These are phyloP conservation scores for Zygosaccharomyces pseudorouxii DNA, from an alignment of 805 yeast genomes.

Conservation along the genomic window DNA sequence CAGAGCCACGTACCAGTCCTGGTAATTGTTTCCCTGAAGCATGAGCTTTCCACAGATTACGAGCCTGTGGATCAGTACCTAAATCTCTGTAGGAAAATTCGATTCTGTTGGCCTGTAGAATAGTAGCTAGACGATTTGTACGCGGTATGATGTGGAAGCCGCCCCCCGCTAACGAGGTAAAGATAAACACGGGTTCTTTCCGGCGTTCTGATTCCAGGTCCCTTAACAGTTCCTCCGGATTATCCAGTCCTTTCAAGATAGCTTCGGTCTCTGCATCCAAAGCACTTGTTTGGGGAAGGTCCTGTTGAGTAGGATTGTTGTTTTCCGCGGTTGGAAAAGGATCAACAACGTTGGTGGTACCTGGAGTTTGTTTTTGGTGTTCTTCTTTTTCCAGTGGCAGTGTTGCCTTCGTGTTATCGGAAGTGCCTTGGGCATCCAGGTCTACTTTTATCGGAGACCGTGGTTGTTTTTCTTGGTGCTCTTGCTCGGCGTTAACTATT, in stretches of 20 bases:
- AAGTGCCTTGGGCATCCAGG: no score
- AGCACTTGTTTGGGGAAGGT: neutral
- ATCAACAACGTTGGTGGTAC: no score
- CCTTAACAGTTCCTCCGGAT: slow-evolving; percentile 22
- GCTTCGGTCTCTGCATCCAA: slow-evolving; percentile 30
- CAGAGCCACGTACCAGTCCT: slow-evolving; percentile 81
- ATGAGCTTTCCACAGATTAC: slow-evolving; percentile 75
- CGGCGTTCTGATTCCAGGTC: slow-evolving; percentile 28
- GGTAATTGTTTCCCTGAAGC: slow-evolving; percentile 72
- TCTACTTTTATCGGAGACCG: no score
- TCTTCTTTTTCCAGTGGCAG: no score
- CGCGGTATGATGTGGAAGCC: slow-evolving; percentile 74
- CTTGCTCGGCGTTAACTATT: no score
- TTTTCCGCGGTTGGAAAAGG: no score
- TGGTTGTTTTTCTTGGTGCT: no score
- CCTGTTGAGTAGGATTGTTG: neutral
- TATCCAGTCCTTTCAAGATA: slow-evolving; percentile 26
- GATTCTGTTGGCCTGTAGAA: slow-evolving; percentile 68
- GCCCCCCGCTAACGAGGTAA: slow-evolving; percentile 81
- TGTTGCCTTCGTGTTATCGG: no score
- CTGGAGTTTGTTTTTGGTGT: no score
- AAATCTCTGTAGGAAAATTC: slow-evolving; percentile 67
- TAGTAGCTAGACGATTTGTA: slow-evolving; percentile 70
- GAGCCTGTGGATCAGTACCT: slow-evolving; percentile 84
- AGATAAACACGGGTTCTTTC: slow-evolving; percentile 65